A percentile compares a stretch with the other conserved stretches of the same genome.
These are phyloP conservation scores for Apocynum venetum DNA, from an alignment of 257 asterid genomes.

Conservation along the genomic window DNA sequence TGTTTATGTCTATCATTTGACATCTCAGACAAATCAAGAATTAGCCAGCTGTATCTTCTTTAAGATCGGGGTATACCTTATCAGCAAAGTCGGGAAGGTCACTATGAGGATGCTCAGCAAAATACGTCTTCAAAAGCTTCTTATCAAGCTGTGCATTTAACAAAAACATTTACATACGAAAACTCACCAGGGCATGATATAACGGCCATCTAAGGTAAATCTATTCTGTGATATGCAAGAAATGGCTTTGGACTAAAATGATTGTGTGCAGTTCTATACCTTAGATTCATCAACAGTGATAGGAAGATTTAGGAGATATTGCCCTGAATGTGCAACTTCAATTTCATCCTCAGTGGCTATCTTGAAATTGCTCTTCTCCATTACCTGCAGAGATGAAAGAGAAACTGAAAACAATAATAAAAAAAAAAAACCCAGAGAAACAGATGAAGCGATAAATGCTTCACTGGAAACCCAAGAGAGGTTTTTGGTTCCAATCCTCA, in stretches of 20 bases:
- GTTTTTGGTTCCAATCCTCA: background rate
- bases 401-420: conserved; percentile 7
- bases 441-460: background rate
- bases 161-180: conserved; percentile 1
- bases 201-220: background rate
- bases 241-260: background rate
- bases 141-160: conserved; percentile 76
- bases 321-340: conserved; percentile 85
- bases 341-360: conserved; percentile 82
- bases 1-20: background rate
- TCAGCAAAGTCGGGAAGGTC: conserved; percentile 89
- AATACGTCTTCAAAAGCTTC: conserved; percentile 67
- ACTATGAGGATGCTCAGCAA: conserved; percentile 64
- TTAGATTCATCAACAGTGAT: conserved; percentile 87
- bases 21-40: background rate
- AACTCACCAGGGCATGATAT: background rate
- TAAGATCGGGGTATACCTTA: conserved; percentile 49
- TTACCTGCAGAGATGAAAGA: conserved; percentile 43
- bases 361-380: conserved; percentile 94
- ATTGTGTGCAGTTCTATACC: conserved; percentile 34
- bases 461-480: background rate
- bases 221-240: background rate
- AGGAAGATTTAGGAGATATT: conserved; percentile 95
- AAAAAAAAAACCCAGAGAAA: background rate
- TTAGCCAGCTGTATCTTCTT: background rate